These are phyloP conservation scores for Entrophospora sp. DNA, from an alignment of 192 early-diverging fungal species.

Conservation along the genomic window DNA sequence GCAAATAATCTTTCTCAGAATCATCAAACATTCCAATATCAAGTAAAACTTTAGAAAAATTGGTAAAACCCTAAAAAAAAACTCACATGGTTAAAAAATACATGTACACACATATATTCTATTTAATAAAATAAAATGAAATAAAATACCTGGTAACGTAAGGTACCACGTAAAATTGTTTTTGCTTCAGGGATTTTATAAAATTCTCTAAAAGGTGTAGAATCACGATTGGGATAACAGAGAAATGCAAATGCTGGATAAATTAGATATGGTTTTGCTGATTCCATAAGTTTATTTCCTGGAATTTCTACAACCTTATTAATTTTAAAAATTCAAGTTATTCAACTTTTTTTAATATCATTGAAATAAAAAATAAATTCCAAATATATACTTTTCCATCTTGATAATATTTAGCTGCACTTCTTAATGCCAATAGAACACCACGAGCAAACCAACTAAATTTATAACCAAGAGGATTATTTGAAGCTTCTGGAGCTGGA, in stretches of 20 bases:
- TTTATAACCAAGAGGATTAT: constrained; percentile 99
- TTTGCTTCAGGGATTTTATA: constrained; percentile 91
- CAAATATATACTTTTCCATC: constrained; percentile 70
- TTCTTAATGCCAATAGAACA: constrained; percentile 89
- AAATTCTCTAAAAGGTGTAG: constrained; percentile 83
- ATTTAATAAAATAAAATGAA: background rate
- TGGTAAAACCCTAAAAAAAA: constrained; percentile 64
- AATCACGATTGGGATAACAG: constrained; percentile 97
- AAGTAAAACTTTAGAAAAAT: constrained; percentile 91
- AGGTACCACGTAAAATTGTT: constrained; percentile 85
- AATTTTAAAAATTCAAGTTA: too few relatives aligned
- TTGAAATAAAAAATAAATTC: too few relatives aligned
- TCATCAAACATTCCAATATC: too few relatives aligned
- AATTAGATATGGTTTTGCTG: constrained; percentile 75
- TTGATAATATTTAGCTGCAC: constrained; percentile 84
- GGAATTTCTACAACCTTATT: constrained; percentile 59
- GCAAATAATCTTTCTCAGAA: too few relatives aligned
- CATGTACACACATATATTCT: too few relatives aligned
- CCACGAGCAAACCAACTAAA: constrained; percentile 97
- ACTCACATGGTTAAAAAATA: too few relatives aligned
- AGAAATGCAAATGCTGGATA: constrained; percentile 95
- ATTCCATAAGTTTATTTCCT: constrained; percentile 82
- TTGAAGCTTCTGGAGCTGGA: constrained; percentile 90
- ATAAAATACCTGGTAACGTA: constrained; percentile 64
- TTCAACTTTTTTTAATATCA: too few relatives aligned